These are phyloP conservation scores for Neurospora sublineolata DNA, from an alignment of 495 filamentous ascomycete species.

Conservation along the genomic window DNA sequence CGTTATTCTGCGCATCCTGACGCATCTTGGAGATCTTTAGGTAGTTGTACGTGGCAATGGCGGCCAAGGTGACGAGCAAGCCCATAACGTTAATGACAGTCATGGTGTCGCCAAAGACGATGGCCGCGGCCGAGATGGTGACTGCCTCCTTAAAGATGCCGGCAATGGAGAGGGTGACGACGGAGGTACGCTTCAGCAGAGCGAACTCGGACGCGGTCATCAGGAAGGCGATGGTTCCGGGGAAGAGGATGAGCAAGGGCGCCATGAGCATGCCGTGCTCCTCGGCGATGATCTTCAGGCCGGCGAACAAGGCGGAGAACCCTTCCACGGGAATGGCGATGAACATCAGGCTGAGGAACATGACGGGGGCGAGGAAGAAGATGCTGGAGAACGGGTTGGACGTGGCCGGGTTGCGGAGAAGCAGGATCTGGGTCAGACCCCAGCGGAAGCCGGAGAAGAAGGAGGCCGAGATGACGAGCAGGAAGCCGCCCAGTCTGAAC, in stretches of 20 bases:
- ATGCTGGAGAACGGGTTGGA: slow-evolving; percentile 94
- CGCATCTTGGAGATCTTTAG: slow-evolving; percentile 90
- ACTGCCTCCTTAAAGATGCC: slow-evolving; percentile 99
- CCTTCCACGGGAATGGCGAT: slow-evolving; percentile 87
- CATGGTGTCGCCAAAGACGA: slow-evolving; percentile 82
- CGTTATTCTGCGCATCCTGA: slow-evolving; percentile 46
- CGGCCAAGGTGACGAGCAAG: slow-evolving; percentile 73
- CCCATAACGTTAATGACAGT: slow-evolving; percentile 84
- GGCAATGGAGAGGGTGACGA: slow-evolving; percentile 91
- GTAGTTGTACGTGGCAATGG: slow-evolving; percentile 86
- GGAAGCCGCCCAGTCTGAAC: slow-evolving; percentile 79
- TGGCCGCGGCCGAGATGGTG: slow-evolving; percentile 79
- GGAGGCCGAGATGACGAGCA: slow-evolving; percentile 81
- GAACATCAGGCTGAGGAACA: slow-evolving; percentile 73
- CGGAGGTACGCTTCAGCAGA: slow-evolving; percentile 83
- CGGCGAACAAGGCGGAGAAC: slow-evolving; percentile 48
- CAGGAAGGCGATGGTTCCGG: slow-evolving; percentile 81
- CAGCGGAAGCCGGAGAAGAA: slow-evolving; percentile 97
- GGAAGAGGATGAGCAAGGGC: slow-evolving; percentile 69
- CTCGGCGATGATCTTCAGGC: slow-evolving; percentile 48
- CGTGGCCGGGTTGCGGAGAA: slow-evolving; percentile 89
- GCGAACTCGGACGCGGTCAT: slow-evolving; percentile 98
- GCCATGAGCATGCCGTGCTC: slow-evolving; percentile 48
- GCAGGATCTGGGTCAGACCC: slow-evolving; percentile 90
- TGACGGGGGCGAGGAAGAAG: slow-evolving; percentile 91